phyloP scores from a whole-genome alignment of 2,329 filamentous ascomycete species.

The Aaosphaeria pasadenensis region DNA sequence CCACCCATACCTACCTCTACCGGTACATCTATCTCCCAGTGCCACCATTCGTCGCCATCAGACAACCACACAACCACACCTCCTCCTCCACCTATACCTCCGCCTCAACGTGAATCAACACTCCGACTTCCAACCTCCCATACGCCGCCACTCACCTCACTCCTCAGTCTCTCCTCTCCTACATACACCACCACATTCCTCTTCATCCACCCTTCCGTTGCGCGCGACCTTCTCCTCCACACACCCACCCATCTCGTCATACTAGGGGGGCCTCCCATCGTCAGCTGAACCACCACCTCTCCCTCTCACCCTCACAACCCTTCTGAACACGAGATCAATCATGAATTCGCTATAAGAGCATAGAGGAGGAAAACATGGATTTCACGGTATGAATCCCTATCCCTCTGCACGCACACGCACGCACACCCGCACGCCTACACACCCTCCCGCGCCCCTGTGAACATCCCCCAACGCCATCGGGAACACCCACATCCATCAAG shows the following conservation, averaged over 20 bases:
- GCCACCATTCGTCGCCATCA: constrained; percentile 1
- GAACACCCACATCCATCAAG: too few relatives aligned
- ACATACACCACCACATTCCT: constrained; percentile 13
- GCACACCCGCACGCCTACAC: too few relatives aligned
- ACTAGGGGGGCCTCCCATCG: constrained; percentile 13
- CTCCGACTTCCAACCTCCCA: constrained; percentile 5
- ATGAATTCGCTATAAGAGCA: constrained; percentile 29
- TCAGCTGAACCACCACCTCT: constrained; percentile 33
- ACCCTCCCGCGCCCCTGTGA: too few relatives aligned
- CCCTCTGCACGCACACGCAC: constrained; percentile 10
- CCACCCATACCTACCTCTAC: too few relatives aligned
- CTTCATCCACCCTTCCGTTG: constrained; percentile 14
- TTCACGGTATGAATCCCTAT: constrained; percentile 34
- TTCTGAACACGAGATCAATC: constrained; percentile 12
- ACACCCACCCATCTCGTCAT: constrained; percentile 9
- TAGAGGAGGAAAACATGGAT: constrained; percentile 34
- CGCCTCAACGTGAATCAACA: background rate
- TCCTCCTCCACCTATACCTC: too few relatives aligned
- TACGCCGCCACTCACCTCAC: constrained; percentile 17
- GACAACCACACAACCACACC: too few relatives aligned
- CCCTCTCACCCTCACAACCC: constrained; percentile 22
- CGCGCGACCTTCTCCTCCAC: constrained; percentile 15
- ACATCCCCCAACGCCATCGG: too few relatives aligned
- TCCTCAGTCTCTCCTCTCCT: constrained; percentile 12
- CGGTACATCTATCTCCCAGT: background rate